A percentile compares a stretch with the other conserved stretches of the same genome.
These are phyloP conservation scores for Fraxinus cuspidata DNA, from an alignment of 257 asterid species.

Conservation along the genomic window DNA sequence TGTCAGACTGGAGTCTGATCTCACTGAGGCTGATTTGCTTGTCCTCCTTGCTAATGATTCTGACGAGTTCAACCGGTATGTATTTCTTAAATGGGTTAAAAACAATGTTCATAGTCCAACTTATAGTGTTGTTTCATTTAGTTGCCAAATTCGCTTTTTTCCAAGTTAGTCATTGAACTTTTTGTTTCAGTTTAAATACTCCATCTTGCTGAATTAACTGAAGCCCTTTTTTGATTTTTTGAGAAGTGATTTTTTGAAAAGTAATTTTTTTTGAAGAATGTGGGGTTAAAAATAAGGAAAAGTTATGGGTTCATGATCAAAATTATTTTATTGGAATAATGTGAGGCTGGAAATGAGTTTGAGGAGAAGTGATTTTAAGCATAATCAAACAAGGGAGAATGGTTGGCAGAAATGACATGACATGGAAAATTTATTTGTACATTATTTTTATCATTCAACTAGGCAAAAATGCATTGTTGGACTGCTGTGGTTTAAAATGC, in stretches of 20 bases:
- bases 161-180: not conserved
- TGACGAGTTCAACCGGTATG: constrained; percentile 84
- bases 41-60: constrained; percentile 85
- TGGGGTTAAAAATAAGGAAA: too few relatives aligned
- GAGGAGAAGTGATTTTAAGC: too few relatives aligned
- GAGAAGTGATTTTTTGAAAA: too few relatives aligned
- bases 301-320: too few relatives aligned
- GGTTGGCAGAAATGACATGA: not conserved
- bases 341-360: too few relatives aligned
- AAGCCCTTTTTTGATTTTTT: too few relatives aligned
- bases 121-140: not conserved
- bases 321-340: too few relatives aligned
- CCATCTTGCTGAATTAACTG: not conserved
- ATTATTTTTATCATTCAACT: not conserved
- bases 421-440: not conserved
- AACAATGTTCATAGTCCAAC: not conserved
- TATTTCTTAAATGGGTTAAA: not conserved
- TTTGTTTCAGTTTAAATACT: not conserved
- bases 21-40: constrained; percentile 60
- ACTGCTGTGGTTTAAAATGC: not conserved
- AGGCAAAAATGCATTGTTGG: not conserved
- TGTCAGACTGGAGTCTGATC: constrained; percentile 70
- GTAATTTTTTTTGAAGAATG: too few relatives aligned
- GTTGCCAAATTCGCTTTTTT: not conserved
- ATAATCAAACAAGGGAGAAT: not conserved